These are phyloP conservation scores for Termitomyces sp. DNA, from an alignment of 768 basidiomycete species.

Conservation along the genomic window DNA sequence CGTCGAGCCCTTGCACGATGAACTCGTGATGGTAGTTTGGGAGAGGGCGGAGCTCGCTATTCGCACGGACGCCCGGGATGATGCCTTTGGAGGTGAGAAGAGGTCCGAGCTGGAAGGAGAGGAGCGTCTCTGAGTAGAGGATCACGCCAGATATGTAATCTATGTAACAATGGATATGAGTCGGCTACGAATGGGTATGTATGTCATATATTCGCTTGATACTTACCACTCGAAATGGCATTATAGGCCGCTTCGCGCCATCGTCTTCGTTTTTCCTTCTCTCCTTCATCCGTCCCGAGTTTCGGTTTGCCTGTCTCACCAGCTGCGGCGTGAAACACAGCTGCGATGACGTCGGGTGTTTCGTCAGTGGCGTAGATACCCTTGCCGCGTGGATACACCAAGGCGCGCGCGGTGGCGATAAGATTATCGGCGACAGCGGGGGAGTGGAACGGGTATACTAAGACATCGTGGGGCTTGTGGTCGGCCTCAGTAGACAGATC, in stretches of 20 bases:
- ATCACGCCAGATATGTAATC: slow-evolving; percentile 45
- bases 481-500: slow-evolving; percentile 14
- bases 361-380: slow-evolving; percentile 56
- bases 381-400: slow-evolving; percentile 46
- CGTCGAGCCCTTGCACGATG: slow-evolving; percentile 47
- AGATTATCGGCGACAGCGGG: slow-evolving; percentile 37
- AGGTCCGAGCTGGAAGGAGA: slow-evolving; percentile 46
- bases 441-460: slow-evolving; percentile 38
- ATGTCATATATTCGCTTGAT: slow-evolving; percentile 27
- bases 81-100: slow-evolving; percentile 41
- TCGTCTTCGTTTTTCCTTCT: slow-evolving; percentile 33
- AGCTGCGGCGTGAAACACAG: slow-evolving; percentile 32
- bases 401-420: slow-evolving; percentile 38
- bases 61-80: slow-evolving; percentile 47
- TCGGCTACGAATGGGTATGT: neutral
- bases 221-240: slow-evolving; percentile 36
- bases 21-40: slow-evolving; percentile 42
- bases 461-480: slow-evolving; percentile 20
- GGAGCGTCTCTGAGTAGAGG: slow-evolving; percentile 44
- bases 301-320: slow-evolving; percentile 22
- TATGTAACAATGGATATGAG: neutral
- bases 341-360: slow-evolving; percentile 39
- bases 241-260: slow-evolving; percentile 45
- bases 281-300: slow-evolving; percentile 30
- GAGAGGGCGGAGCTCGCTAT: slow-evolving; percentile 44